Evolutionary conservation across 805 yeast genomes (phyloP), one percentile per base, ranked within the genome.

Genomic region (Monosporozyma aerobia): DNA sequence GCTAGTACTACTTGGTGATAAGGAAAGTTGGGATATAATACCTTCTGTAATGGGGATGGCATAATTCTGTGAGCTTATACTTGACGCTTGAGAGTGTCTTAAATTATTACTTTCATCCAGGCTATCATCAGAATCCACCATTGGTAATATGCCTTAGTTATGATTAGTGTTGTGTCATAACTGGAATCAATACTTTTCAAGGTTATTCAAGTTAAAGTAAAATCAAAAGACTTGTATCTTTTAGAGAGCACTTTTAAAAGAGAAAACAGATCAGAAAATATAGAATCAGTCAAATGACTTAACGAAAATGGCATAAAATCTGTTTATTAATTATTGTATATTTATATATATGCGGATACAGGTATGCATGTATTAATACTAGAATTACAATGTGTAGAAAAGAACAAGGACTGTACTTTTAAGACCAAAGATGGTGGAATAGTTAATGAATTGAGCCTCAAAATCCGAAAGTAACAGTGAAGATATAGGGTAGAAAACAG

Each of bases 21-120:
- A 52, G 35, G 59, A 54, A n/a, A 57, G 40, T 29, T 53, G 54
- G 14, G 50, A 51, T 13, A 49, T 48, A 23, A 57, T 54, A 9
- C 53, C 65, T 23, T 55, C 60, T 3, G 64, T 52, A 10, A 60
- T 54, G 27, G 69, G 64, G 37, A 67, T 64, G 5, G 64, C 69
- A 55, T 60, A 64, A 10, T 58, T 48, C 48, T 61, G 63, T 1
- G 67, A 62, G 23, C 59, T 56, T 8, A 65, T 54, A 45, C 69
- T 64, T 14, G 65, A 62, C 16, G 69, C 60, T 35, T 54, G 59
- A 6, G 63, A 54, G 35, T 49, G 44, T 13, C 44, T 19, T 19
- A 14, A 1, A 19, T 22, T 13, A 19, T 16, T 8, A 19, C 23
- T 23, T n/a, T n/a, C 3, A 19, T 13, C 6, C 13, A n/a, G 3